phyloP scores from a whole-genome alignment of 768 basidiomycete species.

The Auricularia cornea region DNA sequence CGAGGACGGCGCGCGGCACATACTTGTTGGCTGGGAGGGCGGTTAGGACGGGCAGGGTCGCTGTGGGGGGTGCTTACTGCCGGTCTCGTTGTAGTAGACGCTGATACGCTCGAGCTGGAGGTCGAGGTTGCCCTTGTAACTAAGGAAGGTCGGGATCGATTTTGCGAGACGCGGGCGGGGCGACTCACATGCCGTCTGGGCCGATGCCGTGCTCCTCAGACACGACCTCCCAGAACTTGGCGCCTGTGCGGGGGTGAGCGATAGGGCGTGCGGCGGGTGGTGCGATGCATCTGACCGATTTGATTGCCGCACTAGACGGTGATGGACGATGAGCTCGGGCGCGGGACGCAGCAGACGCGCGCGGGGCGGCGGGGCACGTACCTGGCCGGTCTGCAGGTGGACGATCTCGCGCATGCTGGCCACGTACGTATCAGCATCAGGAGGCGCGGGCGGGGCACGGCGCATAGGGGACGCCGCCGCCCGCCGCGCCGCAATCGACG shows the following conservation, averaged over 20 bases:
- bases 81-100: slow-evolving; percentile 97
- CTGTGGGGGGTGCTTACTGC: slow-evolving; percentile 29
- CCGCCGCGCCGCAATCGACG: background rate
- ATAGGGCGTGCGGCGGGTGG: slow-evolving; percentile 8
- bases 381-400: slow-evolving; percentile 98
- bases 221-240: slow-evolving; percentile 96
- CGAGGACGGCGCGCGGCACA: slow-evolving; percentile 94
- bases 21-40: slow-evolving; percentile 64
- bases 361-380: slow-evolving; percentile 35
- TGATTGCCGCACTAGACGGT: slow-evolving; percentile 88
- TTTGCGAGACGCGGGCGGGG: background rate
- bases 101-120: slow-evolving; percentile 96
- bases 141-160: background rate
- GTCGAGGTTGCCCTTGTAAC: slow-evolving; percentile 87
- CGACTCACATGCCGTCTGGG: slow-evolving; percentile 58
- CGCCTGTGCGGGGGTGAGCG: slow-evolving; percentile 43
- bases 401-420: slow-evolving; percentile 97
- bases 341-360: too few species aligned
- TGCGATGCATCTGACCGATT: slow-evolving; percentile 60
- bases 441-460: background rate
- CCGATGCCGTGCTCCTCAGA: slow-evolving; percentile 98
- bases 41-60: background rate
- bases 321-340: slow-evolving; percentile 3
- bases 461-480: background rate
- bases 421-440: background rate